Evolutionary conservation across 2,329 filamentous ascomycete species (phyloP).

Genomic region (Botrytis porri): DNA sequence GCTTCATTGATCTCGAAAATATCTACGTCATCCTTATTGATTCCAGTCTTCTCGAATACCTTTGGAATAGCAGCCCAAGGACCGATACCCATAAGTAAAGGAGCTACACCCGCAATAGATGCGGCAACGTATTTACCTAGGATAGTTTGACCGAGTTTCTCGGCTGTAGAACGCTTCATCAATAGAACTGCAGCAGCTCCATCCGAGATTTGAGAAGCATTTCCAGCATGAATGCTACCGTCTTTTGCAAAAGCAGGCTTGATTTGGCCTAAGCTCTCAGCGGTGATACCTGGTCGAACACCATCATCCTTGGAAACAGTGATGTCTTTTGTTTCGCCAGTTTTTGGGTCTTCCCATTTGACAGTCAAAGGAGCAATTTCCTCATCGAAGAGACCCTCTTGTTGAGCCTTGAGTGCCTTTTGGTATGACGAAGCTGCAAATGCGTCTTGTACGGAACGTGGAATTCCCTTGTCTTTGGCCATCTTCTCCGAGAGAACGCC

Average conservation of each 20-base stretch:
- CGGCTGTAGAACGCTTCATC: slow-evolving; percentile 90
- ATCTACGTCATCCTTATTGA: slow-evolving; percentile 86
- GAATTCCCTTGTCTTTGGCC: slow-evolving; percentile 78
- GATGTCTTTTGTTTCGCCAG: slow-evolving; percentile 77
- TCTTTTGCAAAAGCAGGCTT: slow-evolving; percentile 85
- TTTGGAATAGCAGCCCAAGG: slow-evolving; percentile 96
- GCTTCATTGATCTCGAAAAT: slow-evolving; percentile 99
- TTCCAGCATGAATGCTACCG: slow-evolving; percentile 92
- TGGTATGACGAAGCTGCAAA: slow-evolving; percentile 93
- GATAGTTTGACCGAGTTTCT: slow-evolving; percentile 82
- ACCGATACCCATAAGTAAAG: slow-evolving; percentile 92
- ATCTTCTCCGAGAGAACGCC: slow-evolving; percentile 90
- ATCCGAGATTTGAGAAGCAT: slow-evolving; percentile 93
- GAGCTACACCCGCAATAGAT: slow-evolving; percentile 82
- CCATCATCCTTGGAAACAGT: slow-evolving; percentile 86
- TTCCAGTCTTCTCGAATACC: slow-evolving; percentile 81
- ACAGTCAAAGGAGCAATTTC: slow-evolving; percentile 87
- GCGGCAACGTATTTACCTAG: slow-evolving; percentile 89
- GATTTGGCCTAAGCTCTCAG: slow-evolving; percentile 87
- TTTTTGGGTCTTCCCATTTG: slow-evolving; percentile 87
- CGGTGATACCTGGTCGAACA: slow-evolving; percentile 78
- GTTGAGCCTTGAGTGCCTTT: slow-evolving; percentile 82
- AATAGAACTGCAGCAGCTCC: slow-evolving; percentile 92
- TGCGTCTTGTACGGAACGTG: slow-evolving; percentile 74
- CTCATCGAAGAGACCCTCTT: slow-evolving; percentile 84